Evolutionary conservation across 148 eudicot species (phyloP).

Genomic region (Fallopia convolvulus): DNA sequence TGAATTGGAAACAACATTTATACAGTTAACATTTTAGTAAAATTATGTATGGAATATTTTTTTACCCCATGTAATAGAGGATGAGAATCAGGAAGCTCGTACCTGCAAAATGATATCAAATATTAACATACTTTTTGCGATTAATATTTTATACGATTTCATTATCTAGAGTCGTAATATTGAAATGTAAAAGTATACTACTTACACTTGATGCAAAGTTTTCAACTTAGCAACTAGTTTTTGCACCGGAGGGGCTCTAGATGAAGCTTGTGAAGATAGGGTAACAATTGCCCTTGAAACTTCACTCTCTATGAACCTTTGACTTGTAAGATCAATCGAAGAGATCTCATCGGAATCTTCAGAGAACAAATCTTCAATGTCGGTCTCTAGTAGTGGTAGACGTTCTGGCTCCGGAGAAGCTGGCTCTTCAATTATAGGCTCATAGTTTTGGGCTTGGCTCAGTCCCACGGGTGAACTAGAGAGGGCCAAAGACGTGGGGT

Average conservation of each 20-base stretch:
- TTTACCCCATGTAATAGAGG: slow-evolving; percentile 32
- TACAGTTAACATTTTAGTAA: background rate
- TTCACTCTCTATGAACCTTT: background rate
- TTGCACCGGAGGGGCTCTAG: background rate
- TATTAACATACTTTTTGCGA: background rate
- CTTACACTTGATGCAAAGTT: slow-evolving; percentile 22
- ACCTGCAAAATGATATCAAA: slow-evolving; percentile 17
- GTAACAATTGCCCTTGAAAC: background rate
- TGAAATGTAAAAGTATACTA: background rate
- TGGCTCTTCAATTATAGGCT: slow-evolving; percentile 7
- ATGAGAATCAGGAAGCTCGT: slow-evolving; percentile 43
- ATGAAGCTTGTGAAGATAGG: background rate
- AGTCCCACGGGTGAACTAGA: background rate
- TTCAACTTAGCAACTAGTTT: background rate
- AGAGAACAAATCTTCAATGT: background rate
- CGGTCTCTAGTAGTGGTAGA: background rate
- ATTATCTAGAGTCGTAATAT: too few species aligned
- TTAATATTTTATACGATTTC: background rate
- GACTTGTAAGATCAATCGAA: background rate
- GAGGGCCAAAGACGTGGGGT: background rate
- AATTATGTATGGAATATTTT: background rate
- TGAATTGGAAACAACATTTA: background rate
- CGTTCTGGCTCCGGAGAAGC: background rate
- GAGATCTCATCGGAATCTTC: slow-evolving; percentile 2
- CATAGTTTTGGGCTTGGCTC: background rate